phyloP scores from a whole-genome alignment of 805 yeast species.

The Saccharomycopsis fibuligera region DNA sequence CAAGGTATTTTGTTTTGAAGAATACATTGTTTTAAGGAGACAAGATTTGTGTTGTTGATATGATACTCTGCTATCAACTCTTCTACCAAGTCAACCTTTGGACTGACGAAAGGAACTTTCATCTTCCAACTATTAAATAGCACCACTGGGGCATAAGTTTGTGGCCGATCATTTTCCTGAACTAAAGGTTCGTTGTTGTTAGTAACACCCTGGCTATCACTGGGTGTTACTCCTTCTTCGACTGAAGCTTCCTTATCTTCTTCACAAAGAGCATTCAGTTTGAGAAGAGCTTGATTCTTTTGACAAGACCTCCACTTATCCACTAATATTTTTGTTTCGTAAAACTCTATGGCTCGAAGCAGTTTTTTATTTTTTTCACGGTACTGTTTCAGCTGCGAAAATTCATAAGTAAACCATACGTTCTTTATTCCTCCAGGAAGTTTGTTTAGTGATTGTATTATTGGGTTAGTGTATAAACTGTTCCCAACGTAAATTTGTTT shows the following conservation, averaged over 20 bases:
- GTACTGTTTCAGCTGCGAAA: conserved; percentile 30
- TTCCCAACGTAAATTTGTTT: conserved; percentile 22
- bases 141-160: not conserved
- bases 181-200: too few species aligned
- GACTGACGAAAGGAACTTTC: not conserved
- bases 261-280: conserved; percentile 23
- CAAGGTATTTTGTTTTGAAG: conserved; percentile 10
- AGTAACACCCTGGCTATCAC: too few species aligned
- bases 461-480: conserved; percentile 19
- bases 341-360: conserved; percentile 34
- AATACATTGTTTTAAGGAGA: conserved; percentile 4
- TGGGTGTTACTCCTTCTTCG: too few species aligned
- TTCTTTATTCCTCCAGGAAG: conserved; percentile 50
- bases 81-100: not conserved
- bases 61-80: conserved; percentile 4
- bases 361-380: conserved; percentile 28
- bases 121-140: not conserved
- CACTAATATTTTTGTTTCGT: conserved; percentile 31
- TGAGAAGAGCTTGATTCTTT: conserved; percentile 4
- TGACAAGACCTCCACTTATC: conserved; percentile 12
- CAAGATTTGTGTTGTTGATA: conserved; percentile 7
- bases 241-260: conserved; percentile 23
- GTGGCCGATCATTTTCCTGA: too few species aligned
- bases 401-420: conserved; percentile 54
- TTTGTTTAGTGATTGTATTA: conserved; percentile 25